Conservation (phyloP, 1,284 basidiomycete species). For the Stygiomarasmius scandens region DNA sequence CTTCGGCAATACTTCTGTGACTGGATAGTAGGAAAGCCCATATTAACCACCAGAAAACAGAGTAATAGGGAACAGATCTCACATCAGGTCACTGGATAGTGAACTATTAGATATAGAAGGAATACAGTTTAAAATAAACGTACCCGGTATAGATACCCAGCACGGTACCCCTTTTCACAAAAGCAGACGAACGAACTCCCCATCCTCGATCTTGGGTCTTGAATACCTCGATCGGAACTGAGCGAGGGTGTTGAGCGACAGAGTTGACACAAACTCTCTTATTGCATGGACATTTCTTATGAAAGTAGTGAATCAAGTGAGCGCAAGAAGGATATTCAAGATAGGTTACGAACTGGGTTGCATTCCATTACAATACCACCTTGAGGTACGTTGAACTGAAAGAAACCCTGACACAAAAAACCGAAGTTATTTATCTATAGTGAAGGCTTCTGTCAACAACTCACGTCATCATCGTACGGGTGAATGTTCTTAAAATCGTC, state of each 20-base stretch:
- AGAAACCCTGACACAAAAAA: not conserved
- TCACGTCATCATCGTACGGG: not conserved
- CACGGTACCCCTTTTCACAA: not conserved
- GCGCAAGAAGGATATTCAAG: too few relatives aligned
- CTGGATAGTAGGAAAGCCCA: not conserved
- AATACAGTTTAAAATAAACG: not conserved
- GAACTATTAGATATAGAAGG: too few relatives aligned
- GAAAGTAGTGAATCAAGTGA: too few relatives aligned
- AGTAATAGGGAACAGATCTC: too few relatives aligned
- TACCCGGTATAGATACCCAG: not conserved
- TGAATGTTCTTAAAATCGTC: not conserved
- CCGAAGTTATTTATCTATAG: too few relatives aligned
- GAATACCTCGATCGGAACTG: not conserved
- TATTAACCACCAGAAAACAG: too few relatives aligned
- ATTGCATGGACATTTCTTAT: not conserved
- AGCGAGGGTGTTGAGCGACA: not conserved
- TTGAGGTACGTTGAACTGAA: not conserved
- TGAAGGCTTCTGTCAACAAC: not conserved
- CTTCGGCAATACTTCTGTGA: not conserved
- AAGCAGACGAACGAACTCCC: not conserved
- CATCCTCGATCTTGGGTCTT: not conserved
- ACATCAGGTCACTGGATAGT: too few relatives aligned
- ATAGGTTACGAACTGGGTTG: not conserved
- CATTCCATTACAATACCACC: not conserved
- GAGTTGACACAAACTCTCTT: not conserved